A percentile compares a stretch with the other conserved stretches of the same genome.
These are phyloP conservation scores for Globisporangium uncinulatum DNA, from an alignment of 352 stramenopile genomes.

Conservation along the genomic window DNA sequence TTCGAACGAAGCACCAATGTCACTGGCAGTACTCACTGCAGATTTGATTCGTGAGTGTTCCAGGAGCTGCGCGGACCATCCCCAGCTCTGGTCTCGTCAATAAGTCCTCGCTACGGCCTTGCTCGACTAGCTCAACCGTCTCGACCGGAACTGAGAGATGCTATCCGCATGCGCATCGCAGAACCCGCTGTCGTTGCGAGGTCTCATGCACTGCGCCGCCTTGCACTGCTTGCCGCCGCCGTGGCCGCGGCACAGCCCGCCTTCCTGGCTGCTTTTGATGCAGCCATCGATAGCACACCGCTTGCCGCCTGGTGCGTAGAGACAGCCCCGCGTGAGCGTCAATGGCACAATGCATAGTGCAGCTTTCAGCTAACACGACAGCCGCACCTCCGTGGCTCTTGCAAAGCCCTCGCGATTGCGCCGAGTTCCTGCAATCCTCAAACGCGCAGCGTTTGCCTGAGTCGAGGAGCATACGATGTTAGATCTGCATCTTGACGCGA, in stretches of 20 bases:
- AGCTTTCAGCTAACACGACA: no score
- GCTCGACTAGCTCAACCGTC: neutral
- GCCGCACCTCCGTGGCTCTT: conserved; percentile 80
- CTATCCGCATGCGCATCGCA: conserved; percentile 14
- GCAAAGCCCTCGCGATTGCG: conserved; percentile 76
- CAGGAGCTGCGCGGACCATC: no score
- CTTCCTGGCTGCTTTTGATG: conserved; percentile 64
- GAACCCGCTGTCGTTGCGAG: conserved; percentile 19
- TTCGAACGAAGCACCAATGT: no score
- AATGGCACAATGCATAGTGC: neutral
- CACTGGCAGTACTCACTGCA: no score
- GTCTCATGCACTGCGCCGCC: conserved; percentile 19
- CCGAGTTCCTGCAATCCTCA: conserved; percentile 69
- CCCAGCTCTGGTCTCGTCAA: no score
- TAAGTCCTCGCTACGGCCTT: neutral
- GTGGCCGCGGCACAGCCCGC: conserved; percentile 65
- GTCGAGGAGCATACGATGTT: neutral
- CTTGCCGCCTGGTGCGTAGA: conserved; percentile 42
- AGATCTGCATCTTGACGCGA: neutral
- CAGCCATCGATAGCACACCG: conserved; percentile 49
- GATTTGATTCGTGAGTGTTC: no score
- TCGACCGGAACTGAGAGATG: neutral
- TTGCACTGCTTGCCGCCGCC: conserved; percentile 31
- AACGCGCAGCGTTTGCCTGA: conserved; percentile 62
- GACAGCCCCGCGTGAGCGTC: neutral